Conservation (phyloP, 345 rosid genomes). For the Clausena lansium region DNA sequence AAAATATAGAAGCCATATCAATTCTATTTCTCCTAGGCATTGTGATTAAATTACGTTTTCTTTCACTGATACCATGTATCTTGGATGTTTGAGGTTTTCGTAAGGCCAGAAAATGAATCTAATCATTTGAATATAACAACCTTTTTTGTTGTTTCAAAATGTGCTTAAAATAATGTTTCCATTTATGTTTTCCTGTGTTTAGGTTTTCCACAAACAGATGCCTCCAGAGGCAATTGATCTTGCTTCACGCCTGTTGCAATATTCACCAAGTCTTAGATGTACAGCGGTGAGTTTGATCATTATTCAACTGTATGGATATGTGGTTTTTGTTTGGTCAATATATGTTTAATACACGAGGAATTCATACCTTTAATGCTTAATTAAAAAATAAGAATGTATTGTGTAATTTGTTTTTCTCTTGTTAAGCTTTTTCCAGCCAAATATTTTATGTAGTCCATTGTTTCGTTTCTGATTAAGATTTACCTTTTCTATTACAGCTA, state of each 20-base stretch:
- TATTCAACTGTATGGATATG: background rate
- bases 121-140: background rate
- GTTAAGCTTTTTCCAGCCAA: background rate
- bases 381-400: background rate
- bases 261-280: conserved; percentile 89
- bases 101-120: background rate
- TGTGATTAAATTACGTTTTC: background rate
- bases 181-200: background rate
- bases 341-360: background rate
- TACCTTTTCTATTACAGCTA: conserved; percentile 31
- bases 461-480: background rate
- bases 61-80: background rate
- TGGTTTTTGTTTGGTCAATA: background rate
- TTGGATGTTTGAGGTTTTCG: background rate
- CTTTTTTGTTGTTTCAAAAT: background rate
- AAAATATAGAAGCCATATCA: background rate
- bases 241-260: conserved; percentile 76
- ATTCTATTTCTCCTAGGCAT: background rate
- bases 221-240: conserved; percentile 92
- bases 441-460: no score
- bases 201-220: conserved; percentile 85
- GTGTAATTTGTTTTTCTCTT: background rate
- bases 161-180: background rate
- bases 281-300: conserved; percentile 55
- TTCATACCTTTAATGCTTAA: background rate